A percentile compares a stretch with the other conserved stretches of the same genome.
Conservation (phyloP, 768 basidiomycete genomes). For the Wakefieldia striispora region DNA sequence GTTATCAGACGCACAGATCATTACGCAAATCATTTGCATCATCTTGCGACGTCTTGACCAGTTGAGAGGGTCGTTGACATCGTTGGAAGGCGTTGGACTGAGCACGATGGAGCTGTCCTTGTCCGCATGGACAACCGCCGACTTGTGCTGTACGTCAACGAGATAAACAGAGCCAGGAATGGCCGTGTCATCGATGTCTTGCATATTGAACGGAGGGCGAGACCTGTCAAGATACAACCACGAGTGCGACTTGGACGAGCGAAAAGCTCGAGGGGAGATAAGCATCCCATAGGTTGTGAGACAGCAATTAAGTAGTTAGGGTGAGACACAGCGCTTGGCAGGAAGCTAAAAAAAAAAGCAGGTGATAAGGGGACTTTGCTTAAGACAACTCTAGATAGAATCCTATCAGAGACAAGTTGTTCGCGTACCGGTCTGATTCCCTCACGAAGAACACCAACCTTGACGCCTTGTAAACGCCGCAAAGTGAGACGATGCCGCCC, state of each 20-base stretch:
- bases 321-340: too few species aligned
- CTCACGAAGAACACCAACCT: too few species aligned
- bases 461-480: too few species aligned
- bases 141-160: constrained; percentile 20
- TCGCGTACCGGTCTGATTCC: too few species aligned
- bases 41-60: constrained; percentile 17
- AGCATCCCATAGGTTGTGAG: too few species aligned
- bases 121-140: constrained; percentile 11
- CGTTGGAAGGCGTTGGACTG: constrained; percentile 24
- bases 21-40: constrained; percentile 11
- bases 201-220: neutral
- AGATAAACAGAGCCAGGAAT: constrained; percentile 25
- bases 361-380: neutral
- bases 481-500: too few species aligned
- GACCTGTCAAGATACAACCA: neutral
- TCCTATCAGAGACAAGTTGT: too few species aligned
- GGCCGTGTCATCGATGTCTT: constrained; percentile 17
- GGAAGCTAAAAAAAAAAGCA: too few species aligned
- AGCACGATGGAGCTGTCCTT: constrained; percentile 19
- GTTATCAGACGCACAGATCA: constrained; percentile 14
- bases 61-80: constrained; percentile 24
- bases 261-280: too few species aligned
- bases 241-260: too few species aligned
- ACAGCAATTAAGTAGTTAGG: too few species aligned
- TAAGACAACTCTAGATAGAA: too few species aligned